These are phyloP conservation scores for Flaveria trinervia DNA, from an alignment of 129 eudicot species.

Conservation along the genomic window DNA sequence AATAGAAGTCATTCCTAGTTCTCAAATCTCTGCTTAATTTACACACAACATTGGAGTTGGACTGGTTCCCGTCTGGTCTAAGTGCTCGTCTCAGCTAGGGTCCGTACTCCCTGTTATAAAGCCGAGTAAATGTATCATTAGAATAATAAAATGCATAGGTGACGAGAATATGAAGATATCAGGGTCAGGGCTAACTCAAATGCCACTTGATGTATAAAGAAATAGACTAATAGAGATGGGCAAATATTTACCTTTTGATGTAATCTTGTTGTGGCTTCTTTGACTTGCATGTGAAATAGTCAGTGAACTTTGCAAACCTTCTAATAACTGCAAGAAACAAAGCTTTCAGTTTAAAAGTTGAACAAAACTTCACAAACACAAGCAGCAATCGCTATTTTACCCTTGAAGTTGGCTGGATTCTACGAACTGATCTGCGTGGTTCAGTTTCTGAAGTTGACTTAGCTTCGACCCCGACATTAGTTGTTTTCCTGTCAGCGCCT, in stretches of 20 bases:
- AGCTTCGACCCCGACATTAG: constrained; percentile 51
- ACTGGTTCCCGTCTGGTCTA: constrained; percentile 9
- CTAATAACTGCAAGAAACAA: constrained; percentile 59
- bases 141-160: not conserved
- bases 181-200: not conserved
- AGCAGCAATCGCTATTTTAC: constrained; percentile 33
- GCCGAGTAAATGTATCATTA: not conserved
- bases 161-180: not conserved
- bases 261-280: constrained; percentile 47
- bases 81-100: constrained; percentile 39
- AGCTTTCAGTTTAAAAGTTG: not conserved
- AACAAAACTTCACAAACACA: not conserved
- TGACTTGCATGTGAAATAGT: constrained; percentile 56
- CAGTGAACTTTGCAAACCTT: constrained; percentile 88
- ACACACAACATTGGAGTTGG: constrained; percentile 34
- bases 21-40: constrained; percentile 34
- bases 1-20: constrained; percentile 18
- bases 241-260: constrained; percentile 44
- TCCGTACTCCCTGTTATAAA: constrained; percentile 44
- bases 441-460: constrained; percentile 50
- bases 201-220: not conserved
- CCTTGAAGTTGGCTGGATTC: constrained; percentile 95
- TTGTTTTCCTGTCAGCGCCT: constrained; percentile 40
- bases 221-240: not conserved
- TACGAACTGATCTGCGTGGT: constrained; percentile 88